A percentile compares a stretch with the other conserved stretches of the same genome.
Conservation (phyloP, 129 eudicot species). For the Glebionis coronaria region DNA sequence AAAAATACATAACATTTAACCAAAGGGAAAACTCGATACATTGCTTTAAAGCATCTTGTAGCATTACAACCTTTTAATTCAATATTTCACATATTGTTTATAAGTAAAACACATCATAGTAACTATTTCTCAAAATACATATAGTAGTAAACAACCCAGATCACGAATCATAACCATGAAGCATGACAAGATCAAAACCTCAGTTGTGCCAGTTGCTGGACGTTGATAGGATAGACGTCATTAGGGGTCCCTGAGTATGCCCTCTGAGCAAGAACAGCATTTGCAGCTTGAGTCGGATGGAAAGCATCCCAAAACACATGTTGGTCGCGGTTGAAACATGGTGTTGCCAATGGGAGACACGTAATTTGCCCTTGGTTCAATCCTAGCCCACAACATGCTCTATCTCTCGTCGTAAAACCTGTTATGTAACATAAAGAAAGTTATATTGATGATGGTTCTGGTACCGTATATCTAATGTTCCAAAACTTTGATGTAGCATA, state of each 20-base stretch:
- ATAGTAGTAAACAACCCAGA: not conserved
- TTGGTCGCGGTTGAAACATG: constrained; percentile 60
- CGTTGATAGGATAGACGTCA: constrained; percentile 61
- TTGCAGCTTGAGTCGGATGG: constrained; percentile 77
- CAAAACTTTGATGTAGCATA: not conserved
- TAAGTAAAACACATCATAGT: constrained; percentile 1
- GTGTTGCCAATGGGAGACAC: constrained; percentile 54
- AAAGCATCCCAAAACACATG: constrained; percentile 97
- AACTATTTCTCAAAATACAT: not conserved
- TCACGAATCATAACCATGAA: constrained; percentile 1
- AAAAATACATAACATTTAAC: not conserved
- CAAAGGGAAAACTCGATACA: constrained; percentile 7
- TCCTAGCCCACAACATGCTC: constrained; percentile 80
- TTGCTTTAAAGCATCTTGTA: constrained; percentile 3
- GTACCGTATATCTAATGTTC: too few relatives aligned
- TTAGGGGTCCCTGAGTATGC: constrained; percentile 65
- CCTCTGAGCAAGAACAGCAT: constrained; percentile 69
- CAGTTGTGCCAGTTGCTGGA: constrained; percentile 70
- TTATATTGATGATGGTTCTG: too few relatives aligned
- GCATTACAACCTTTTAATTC: constrained; percentile 1
- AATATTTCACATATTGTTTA: not conserved
- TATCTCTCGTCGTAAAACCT: constrained; percentile 69
- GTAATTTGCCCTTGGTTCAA: constrained; percentile 75
- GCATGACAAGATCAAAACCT: constrained; percentile 27
- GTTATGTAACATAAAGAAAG: not conserved